phyloP scores from a whole-genome alignment of 2,329 filamentous ascomycete genomes.

The Sordariomycetes sp. region DNA sequence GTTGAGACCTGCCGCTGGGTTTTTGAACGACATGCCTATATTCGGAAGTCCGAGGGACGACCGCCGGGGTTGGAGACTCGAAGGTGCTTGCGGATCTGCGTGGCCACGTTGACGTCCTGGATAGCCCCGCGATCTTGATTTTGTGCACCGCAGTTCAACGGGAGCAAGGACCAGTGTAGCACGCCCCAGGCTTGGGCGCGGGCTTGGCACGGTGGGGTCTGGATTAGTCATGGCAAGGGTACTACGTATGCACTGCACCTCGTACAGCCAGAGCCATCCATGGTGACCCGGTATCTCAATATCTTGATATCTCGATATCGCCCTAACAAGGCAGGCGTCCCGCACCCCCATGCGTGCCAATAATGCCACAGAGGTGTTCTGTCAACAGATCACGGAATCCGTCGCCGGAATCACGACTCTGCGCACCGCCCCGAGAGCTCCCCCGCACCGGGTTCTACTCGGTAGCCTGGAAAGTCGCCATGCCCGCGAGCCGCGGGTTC shows the following conservation, averaged over 20 bases:
- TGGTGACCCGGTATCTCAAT: background rate
- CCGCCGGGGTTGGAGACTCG: background rate
- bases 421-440: background rate
- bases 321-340: background rate
- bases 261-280: too few relatives aligned
- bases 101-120: background rate
- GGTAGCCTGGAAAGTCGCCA: too few relatives aligned
- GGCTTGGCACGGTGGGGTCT: background rate
- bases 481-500: too few relatives aligned
- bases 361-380: background rate
- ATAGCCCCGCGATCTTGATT: background rate
- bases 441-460: too few relatives aligned
- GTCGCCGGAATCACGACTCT: background rate
- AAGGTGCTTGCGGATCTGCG: background rate
- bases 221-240: background rate
- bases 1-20: conserved; percentile 35
- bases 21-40: background rate
- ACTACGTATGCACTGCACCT: too few relatives aligned
- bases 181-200: background rate
- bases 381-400: background rate
- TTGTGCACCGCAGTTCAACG: background rate
- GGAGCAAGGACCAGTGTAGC: background rate
- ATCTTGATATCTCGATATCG: background rate
- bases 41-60: background rate
- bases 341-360: background rate